Percentiles rank a stretch among this genome's conserved stretches.
Conservation (phyloP, 805 yeast species). For the Candida nonsorbophila region DNA sequence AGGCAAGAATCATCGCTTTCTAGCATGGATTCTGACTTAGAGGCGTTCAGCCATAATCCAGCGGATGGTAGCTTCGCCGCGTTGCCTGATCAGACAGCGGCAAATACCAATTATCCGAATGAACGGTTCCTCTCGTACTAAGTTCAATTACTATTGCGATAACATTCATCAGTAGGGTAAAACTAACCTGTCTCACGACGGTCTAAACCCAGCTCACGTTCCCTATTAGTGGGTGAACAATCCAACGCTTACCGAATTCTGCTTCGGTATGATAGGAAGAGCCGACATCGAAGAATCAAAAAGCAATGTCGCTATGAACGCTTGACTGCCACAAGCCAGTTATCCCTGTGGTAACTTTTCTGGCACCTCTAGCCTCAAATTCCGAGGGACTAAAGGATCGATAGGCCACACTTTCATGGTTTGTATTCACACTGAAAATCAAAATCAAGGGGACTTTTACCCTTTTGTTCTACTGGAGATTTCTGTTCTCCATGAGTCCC, state of each 20-base stretch:
- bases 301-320: slow-evolving; percentile 45
- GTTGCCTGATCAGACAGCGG: slow-evolving; percentile 43
- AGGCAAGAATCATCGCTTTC: slow-evolving; percentile 37
- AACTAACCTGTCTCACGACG: slow-evolving; percentile 44
- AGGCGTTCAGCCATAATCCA: slow-evolving; percentile 43
- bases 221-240: slow-evolving; percentile 45
- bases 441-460: slow-evolving; percentile 42
- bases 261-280: slow-evolving; percentile 48
- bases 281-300: slow-evolving; percentile 45
- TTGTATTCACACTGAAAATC: slow-evolving; percentile 37
- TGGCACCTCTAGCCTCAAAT: slow-evolving; percentile 42
- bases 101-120: slow-evolving; percentile 43
- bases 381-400: slow-evolving; percentile 43
- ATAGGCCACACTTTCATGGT: slow-evolving; percentile 45
- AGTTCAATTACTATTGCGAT: slow-evolving; percentile 34
- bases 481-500: slow-evolving; percentile 45
- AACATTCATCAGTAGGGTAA: slow-evolving; percentile 33
- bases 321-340: slow-evolving; percentile 46
- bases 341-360: slow-evolving; percentile 36
- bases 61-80: slow-evolving; percentile 47
- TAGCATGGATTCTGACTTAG: slow-evolving; percentile 13
- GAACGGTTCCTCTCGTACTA: slow-evolving; percentile 45
- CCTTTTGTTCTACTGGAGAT: slow-evolving; percentile 44
- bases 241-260: slow-evolving; percentile 32
- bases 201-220: slow-evolving; percentile 39